phyloP scores from a whole-genome alignment of 768 basidiomycete genomes.

The Collybia nuda region DNA sequence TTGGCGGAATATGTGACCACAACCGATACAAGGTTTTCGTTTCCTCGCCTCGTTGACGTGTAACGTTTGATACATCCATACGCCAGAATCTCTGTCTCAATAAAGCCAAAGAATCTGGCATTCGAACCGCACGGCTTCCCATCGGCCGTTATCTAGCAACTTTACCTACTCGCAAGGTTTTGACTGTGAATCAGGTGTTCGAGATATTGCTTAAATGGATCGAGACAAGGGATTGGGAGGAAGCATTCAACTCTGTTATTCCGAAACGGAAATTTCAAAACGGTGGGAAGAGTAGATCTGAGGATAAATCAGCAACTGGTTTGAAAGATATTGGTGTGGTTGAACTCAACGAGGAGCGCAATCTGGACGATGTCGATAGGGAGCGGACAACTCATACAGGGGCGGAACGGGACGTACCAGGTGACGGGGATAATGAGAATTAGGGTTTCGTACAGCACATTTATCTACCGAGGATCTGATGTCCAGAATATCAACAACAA shows the following conservation, averaged over 20 bases:
- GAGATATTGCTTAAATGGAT: conserved; percentile 91
- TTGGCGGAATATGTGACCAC: conserved; percentile 93
- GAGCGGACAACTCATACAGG: not conserved
- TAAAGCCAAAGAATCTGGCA: conserved; percentile 72
- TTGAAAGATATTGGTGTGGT: conserved; percentile 14
- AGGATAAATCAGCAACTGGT: conserved; percentile 5
- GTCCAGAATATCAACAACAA: not conserved
- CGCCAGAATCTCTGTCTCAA: conserved; percentile 82
- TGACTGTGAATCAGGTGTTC: conserved; percentile 97
- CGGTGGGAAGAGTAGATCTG: conserved; percentile 29
- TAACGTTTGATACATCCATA: conserved; percentile 4
- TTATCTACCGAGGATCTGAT: not conserved
- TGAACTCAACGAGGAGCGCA: conserved; percentile 11
- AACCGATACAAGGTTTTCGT: conserved; percentile 86
- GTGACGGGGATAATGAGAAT: not conserved
- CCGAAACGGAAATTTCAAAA: conserved; percentile 86
- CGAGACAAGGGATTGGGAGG: conserved; percentile 83
- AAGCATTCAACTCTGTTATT: conserved; percentile 85
- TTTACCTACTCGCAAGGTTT: conserved; percentile 87
- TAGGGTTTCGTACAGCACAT: not conserved
- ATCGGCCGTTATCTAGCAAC: conserved; percentile 89
- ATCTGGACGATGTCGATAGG: conserved; percentile 2
- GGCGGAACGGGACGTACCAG: not conserved
- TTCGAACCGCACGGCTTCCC: conserved; percentile 88
- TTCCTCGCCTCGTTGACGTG: conserved; percentile 3